Evolutionary conservation across 805 yeast species (phyloP).

Genomic region (Saturnispora ahearnii): DNA sequence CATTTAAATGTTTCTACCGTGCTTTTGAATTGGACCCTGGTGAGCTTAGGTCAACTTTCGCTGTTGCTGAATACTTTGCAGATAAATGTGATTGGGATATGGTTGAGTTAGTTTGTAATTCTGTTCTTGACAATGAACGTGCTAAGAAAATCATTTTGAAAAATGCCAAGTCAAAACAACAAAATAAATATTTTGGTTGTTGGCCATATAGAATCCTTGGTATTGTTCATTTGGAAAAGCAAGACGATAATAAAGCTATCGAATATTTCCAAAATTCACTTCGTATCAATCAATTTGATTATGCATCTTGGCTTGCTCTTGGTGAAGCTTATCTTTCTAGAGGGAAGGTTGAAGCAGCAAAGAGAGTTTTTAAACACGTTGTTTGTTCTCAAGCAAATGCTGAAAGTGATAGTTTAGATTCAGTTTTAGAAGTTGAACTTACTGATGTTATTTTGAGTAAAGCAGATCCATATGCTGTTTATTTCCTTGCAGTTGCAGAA

Average conservation of each 20-base stretch:
- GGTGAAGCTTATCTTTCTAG: slow-evolving; percentile 89
- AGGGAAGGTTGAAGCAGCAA: slow-evolving; percentile 82
- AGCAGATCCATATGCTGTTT: slow-evolving; percentile 50
- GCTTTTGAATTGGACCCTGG: slow-evolving; percentile 82
- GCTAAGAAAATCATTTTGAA: slow-evolving; percentile 36
- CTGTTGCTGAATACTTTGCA: slow-evolving; percentile 64
- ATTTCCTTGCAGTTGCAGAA: slow-evolving; percentile 58
- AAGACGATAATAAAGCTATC: slow-evolving; percentile 69
- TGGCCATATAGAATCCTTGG: slow-evolving; percentile 94
- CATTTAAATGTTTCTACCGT: slow-evolving; percentile 77
- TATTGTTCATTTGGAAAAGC: slow-evolving; percentile 59
- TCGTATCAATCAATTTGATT: slow-evolving; percentile 55
- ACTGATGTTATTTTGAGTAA: slow-evolving; percentile 10
- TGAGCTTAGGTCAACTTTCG: slow-evolving; percentile 66
- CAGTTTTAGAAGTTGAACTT: slow-evolving; percentile 4
- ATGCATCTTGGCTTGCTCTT: slow-evolving; percentile 86
- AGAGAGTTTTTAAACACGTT: slow-evolving; percentile 69
- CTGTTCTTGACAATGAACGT: slow-evolving; percentile 56
- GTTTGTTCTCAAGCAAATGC: slow-evolving; percentile 32
- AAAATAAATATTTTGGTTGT: slow-evolving; percentile 28
- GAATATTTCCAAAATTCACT: slow-evolving; percentile 85
- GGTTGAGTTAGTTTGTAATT: slow-evolving; percentile 63
- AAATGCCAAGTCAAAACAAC: slow-evolving; percentile 12
- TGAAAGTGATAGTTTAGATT: neutral
- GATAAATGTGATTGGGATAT: slow-evolving; percentile 69